A percentile compares a stretch with the other conserved stretches of the same genome.
Evolutionary conservation across 2,329 filamentous ascomycete genomes (phyloP).

Genomic region (Penicillium decumbens): DNA sequence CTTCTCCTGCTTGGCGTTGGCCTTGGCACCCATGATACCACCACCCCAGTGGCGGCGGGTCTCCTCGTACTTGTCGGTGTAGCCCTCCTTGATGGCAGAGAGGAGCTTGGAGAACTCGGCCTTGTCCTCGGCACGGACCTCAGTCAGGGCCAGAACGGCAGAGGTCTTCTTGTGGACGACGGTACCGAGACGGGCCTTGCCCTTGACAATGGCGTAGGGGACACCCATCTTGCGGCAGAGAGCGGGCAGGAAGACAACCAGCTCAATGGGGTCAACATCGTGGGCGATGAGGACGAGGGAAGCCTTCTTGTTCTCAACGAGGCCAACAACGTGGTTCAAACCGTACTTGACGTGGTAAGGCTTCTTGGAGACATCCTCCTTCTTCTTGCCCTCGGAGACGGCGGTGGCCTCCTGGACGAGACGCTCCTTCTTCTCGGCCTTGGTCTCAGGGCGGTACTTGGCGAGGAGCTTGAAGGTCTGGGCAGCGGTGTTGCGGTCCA

Average conservation of each 20-base stretch:
- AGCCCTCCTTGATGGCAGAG: conserved; percentile 95
- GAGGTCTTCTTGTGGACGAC: conserved; percentile 99
- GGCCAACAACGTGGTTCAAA: conserved; percentile 97
- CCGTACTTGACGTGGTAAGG: conserved; percentile 99
- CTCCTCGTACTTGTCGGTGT: conserved; percentile 92
- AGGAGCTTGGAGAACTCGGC: conserved; percentile 94
- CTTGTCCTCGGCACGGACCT: conserved; percentile 98
- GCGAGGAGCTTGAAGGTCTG: conserved; percentile 99
- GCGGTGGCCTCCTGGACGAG: conserved; percentile 96
- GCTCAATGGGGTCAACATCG: conserved; percentile 98
- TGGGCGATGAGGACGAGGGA: conserved; percentile 96
- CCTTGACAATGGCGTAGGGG: conserved; percentile 98
- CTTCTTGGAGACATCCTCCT: conserved; percentile 99
- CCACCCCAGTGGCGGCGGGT: conserved; percentile 93
- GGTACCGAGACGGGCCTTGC: conserved; percentile 97
- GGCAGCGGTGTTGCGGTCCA: conserved; percentile 93
- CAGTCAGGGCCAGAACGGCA: conserved; percentile 89
- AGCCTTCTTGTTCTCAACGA: conserved; percentile 99
- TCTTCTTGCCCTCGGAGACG: conserved; percentile 99
- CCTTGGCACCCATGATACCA: conserved; percentile 99
- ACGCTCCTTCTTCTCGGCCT: conserved; percentile 99
- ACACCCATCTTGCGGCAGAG: conserved; percentile 99
- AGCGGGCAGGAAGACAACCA: conserved; percentile 97
- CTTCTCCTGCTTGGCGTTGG: conserved; percentile 71
- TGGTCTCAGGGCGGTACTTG: conserved; percentile 99